Evolutionary conservation across 257 asterid genomes (phyloP), one percentile per base, ranked within the genome.

Genomic region (Ligustrum vulgare): DNA sequence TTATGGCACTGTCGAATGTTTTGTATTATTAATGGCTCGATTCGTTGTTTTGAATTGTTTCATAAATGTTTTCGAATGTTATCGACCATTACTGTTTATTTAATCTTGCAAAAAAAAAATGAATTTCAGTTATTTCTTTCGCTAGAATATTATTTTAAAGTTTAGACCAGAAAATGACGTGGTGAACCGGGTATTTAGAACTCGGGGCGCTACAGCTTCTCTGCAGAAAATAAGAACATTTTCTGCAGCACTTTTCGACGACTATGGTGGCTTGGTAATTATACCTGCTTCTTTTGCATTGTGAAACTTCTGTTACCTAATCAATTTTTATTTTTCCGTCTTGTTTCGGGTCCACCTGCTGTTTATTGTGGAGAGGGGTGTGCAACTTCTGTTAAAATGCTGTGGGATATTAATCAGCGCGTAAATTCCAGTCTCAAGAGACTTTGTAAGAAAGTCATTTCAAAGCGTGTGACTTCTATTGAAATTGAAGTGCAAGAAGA

Each of bases 191-290:
- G n/a, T n/a, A n/a, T n/a, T n/a, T n/a, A n/a, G n/a, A n/a, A n/a
- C n/a, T n/a, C n/a, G n/a, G n/a, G n/a, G n/a, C n/a, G n/a, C n/a
- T n/a, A n/a, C n/a, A n/a, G n/a, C n/a, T n/a, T n/a, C n/a, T n/a
- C n/a, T 36, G 96, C 96, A 71, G 96, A 91, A 82, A 88, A n/a
- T 94, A 75, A 81, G 89, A 78, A 91, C 99, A 58, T 92, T 94
- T 82, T 94, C 98, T 69, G 96, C 91, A 1, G 96, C 99, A 47
- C 93, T 92, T 80, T 94, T 92, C 85, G 99, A 92, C 84, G 99
- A 94, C 83, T 92, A 84, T 85, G 91, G 97, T 66, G 99, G 98
- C 83, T 73, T 91, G 97, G 97, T 94, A 92, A 81, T 83, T 36
- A 20, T 37, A 28, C 69, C 64, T 72, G 8, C 28, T 7, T 67